Conservation (phyloP, 1,139 yeast genomes). For the Tardiomyces depauwii region DNA sequence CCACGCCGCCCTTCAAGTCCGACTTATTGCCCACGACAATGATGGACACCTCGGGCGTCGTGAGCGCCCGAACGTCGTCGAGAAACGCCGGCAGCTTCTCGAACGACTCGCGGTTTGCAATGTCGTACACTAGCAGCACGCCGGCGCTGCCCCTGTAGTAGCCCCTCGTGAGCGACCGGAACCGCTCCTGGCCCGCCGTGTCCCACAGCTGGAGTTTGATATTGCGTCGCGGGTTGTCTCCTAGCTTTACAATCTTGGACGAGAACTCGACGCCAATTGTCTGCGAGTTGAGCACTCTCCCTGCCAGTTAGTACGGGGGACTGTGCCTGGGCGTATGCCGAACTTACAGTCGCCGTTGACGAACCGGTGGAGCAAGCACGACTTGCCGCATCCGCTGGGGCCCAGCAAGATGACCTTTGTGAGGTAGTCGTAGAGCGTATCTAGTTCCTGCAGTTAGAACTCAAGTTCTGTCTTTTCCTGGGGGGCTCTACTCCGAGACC, state of each 20-base stretch:
- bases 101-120: constrained; percentile 43
- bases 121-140: constrained; percentile 65
- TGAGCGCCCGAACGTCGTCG: constrained; percentile 37
- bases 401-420: constrained; percentile 36
- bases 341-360: constrained; percentile 27
- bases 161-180: constrained; percentile 62
- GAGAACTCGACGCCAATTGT: constrained; percentile 43
- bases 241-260: constrained; percentile 31
- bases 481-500: too few relatives aligned
- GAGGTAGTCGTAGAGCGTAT: constrained; percentile 31
- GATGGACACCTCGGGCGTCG: constrained; percentile 31
- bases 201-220: constrained; percentile 48
- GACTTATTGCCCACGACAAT: constrained; percentile 40
- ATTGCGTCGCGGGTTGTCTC: constrained; percentile 19
- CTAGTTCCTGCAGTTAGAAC: constrained; percentile 15
- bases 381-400: constrained; percentile 36
- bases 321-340: too few relatives aligned
- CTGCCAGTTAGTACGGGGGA: too few relatives aligned
- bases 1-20: constrained; percentile 25
- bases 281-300: constrained; percentile 23
- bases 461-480: neutral
- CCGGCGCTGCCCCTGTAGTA: constrained; percentile 77
- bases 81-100: constrained; percentile 37
- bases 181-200: constrained; percentile 75
- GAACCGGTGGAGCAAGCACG: constrained; percentile 33